phyloP scores from a whole-genome alignment of 805 yeast genomes.

The Lachancea cidri region DNA sequence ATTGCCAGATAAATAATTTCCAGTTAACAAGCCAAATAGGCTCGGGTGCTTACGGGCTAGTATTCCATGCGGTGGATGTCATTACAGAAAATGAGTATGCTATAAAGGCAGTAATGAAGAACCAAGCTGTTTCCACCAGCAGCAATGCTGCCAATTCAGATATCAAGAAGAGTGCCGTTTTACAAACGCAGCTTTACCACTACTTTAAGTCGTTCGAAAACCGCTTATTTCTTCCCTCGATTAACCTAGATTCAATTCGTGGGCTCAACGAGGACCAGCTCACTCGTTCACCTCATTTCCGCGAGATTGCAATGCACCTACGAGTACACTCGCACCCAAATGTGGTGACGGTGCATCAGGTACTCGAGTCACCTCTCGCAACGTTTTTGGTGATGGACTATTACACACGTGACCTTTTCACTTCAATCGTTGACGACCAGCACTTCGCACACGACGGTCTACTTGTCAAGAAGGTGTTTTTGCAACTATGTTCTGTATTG shows the following conservation, averaged over 20 bases:
- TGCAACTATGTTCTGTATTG: conserved; percentile 78
- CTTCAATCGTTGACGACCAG: conserved; percentile 72
- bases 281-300: conserved; percentile 35
- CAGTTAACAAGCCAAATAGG: conserved; percentile 22
- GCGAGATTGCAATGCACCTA: conserved; percentile 70
- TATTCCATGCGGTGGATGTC: conserved; percentile 60
- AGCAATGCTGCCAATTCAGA: conserved; percentile 22
- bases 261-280: conserved; percentile 35
- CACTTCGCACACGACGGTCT: conserved; percentile 50
- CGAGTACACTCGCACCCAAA: conserved; percentile 75
- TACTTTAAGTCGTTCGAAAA: conserved; percentile 22
- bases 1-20: conserved; percentile 27
- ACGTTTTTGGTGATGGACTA: conserved; percentile 79
- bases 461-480: conserved; percentile 51
- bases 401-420: conserved; percentile 79
- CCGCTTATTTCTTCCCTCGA: conserved; percentile 20
- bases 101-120: conserved; percentile 62
- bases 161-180: conserved; percentile 21
- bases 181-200: conserved; percentile 26
- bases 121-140: conserved; percentile 15
- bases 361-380: conserved; percentile 54
- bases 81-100: conserved; percentile 52
- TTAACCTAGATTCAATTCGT: conserved; percentile 25
- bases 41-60: conserved; percentile 82
- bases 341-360: conserved; percentile 69